These are phyloP conservation scores for Cladochytrium replicatum DNA, from an alignment of 192 early-diverging fungal genomes.

Conservation along the genomic window DNA sequence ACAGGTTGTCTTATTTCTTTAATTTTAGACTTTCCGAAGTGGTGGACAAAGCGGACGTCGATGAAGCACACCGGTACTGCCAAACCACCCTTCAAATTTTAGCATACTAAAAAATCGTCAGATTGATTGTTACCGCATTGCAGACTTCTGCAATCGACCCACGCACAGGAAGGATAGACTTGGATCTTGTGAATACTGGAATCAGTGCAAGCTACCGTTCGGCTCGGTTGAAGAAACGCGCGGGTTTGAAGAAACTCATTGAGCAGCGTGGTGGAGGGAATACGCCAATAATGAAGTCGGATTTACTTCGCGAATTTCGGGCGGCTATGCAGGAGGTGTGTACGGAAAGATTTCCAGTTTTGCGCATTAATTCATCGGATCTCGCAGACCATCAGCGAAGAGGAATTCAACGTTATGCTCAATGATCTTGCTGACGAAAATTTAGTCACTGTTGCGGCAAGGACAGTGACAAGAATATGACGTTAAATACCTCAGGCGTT, in stretches of 20 bases:
- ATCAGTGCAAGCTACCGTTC: conserved; percentile 66
- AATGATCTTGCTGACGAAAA: conserved; percentile 25
- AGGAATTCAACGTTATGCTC: conserved; percentile 28
- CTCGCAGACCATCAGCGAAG: conserved; percentile 17
- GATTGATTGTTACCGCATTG: conserved; percentile 75
- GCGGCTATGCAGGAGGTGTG: conserved; percentile 13
- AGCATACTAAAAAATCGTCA: background rate
- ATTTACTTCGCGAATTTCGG: conserved; percentile 18
- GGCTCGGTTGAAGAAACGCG: conserved; percentile 46
- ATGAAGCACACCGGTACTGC: conserved; percentile 65
- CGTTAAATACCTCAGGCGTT: no score
- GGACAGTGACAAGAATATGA: no score
- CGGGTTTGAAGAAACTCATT: conserved; percentile 33
- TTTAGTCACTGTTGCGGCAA: conserved; percentile 11
- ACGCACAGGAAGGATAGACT: conserved; percentile 82
- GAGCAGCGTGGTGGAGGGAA: background rate
- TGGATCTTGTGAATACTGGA: conserved; percentile 86
- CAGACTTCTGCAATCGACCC: conserved; percentile 89
- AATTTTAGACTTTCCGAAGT: conserved; percentile 47
- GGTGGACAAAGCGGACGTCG: conserved; percentile 75
- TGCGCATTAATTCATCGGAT: conserved; percentile 1
- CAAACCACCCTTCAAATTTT: background rate
- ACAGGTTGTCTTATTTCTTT: conserved; percentile 9
- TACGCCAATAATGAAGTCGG: conserved; percentile 10
- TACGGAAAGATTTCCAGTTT: background rate